Evolutionary conservation across 2,329 filamentous ascomycete genomes (phyloP).

Genomic region (Epichloe coenophiala): DNA sequence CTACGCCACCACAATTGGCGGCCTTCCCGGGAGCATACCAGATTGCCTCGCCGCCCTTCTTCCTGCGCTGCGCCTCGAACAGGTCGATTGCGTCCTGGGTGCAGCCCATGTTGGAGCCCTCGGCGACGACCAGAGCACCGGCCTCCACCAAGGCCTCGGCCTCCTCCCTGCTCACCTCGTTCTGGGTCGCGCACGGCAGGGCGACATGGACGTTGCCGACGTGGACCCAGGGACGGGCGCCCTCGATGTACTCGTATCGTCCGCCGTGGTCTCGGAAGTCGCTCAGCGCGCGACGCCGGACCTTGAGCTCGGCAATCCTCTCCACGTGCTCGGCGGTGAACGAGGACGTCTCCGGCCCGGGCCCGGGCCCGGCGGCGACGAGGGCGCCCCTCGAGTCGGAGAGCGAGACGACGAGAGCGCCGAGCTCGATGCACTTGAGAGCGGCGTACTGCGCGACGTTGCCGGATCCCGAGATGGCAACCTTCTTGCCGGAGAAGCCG

Average conservation of each 20-base stretch:
- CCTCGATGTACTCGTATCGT: constrained; percentile 75
- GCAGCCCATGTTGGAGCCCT: constrained; percentile 98
- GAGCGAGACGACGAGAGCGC: constrained; percentile 80
- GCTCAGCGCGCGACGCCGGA: constrained; percentile 70
- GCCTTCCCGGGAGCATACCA: constrained; percentile 98
- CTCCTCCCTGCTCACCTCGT: constrained; percentile 90
- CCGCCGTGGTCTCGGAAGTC: constrained; percentile 45
- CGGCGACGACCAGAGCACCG: constrained; percentile 76
- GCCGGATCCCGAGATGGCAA: constrained; percentile 90
- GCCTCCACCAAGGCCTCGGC: constrained; percentile 65
- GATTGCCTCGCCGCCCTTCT: constrained; percentile 55
- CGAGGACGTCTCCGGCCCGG: constrained; percentile 41
- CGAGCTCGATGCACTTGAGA: constrained; percentile 91
- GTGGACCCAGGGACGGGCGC: constrained; percentile 82
- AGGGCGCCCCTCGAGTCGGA: constrained; percentile 84
- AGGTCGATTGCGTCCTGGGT: constrained; percentile 88
- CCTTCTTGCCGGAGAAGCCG: constrained; percentile 77
- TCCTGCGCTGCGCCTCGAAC: constrained; percentile 68
- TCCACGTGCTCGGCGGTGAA: constrained; percentile 68
- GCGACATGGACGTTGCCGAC: constrained; percentile 82
- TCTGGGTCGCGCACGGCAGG: constrained; percentile 89
- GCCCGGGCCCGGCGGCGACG: constrained; percentile 46
- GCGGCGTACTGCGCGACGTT: constrained; percentile 98
- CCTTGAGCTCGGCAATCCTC: constrained; percentile 73
- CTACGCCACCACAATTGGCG: constrained; percentile 93